Base-by-base conservation (phyloP, 768 basidiomycete species). In the Candolleomyces efflorescens region DNA sequence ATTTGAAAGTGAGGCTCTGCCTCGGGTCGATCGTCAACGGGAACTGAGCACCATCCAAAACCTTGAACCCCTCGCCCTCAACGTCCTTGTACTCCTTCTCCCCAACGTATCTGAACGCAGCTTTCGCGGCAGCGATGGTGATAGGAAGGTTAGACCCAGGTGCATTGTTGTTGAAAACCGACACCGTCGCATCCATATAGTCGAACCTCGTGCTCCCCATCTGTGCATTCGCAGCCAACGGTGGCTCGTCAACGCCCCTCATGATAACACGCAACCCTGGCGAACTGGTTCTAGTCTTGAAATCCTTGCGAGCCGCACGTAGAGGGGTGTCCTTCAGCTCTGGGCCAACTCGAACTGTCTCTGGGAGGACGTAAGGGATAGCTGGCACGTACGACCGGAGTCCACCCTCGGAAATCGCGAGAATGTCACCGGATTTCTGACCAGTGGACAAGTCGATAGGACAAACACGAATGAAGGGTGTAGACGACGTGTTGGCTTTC, bases 161-260 rank as follows among this genome's bases (percentile, higher is more conserved):
- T 13, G 71, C 59, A 53, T 73, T 66, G 54, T 75, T 75, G 59
- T 77, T 77, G 64, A 75, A 74, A 11, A 73, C 67, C 0, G 73
- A 71, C 15, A 75, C 62, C 5, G 65, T 64, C 2, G 74, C 75
- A 2, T 63, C 59, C 51, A 73, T 74, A 55, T 65, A 70, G 53
- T 75, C 74, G 32, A 56, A 44, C 9, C 65, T 56, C 2, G 50
- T 53, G 41, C 59, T 60, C 1, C 68, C 71, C 11, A 64, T 61
- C 9, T 70, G 56, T 1, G 69, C 66, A 59, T 77, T 77, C 24
- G 74, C 71, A 5, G 59, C 56, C 3, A 77, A 67, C 6, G 74
- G 72, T 15, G 74, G 74, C 27, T 75, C 71, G n/a, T 71, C 71
- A 51, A 66, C 63, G 1, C 61, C 44, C 60, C 72, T 74, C 24